Evolutionary conservation across 495 filamentous ascomycete genomes (phyloP).

Genomic region (Evernia prunastri): DNA sequence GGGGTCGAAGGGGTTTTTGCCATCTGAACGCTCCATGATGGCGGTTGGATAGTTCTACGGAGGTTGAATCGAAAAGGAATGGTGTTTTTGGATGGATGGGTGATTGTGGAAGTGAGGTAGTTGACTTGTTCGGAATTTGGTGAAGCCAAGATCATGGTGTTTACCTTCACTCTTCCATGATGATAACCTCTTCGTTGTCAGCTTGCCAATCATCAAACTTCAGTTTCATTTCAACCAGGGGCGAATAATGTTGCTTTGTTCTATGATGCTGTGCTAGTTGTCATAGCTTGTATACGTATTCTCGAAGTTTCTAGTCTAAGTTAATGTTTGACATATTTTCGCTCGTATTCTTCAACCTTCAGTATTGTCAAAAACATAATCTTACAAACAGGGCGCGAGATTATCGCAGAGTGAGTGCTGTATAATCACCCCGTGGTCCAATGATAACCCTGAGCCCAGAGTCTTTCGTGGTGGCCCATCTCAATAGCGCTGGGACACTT

Average conservation of each 20-base stretch:
- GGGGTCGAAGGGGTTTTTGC: not conserved
- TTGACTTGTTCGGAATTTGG: slow-evolving; percentile 4
- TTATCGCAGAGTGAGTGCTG: not conserved
- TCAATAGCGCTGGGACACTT: too few species aligned
- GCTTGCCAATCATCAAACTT: not conserved
- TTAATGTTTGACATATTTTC: not conserved
- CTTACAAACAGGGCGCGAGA: not conserved
- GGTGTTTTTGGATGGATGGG: not conserved
- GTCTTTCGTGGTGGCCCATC: too few species aligned
- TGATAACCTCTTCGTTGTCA: not conserved
- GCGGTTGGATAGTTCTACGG: not conserved
- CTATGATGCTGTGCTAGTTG: not conserved
- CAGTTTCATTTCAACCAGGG: not conserved
- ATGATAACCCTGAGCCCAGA: too few species aligned
- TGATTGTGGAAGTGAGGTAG: not conserved
- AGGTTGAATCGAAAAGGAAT: not conserved
- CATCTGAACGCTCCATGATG: not conserved
- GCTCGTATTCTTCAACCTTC: not conserved
- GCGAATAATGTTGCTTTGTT: too few species aligned
- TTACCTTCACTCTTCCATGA: not conserved
- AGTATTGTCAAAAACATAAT: not conserved
- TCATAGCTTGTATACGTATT: not conserved
- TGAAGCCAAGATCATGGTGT: not conserved
- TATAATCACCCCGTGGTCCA: too few species aligned
- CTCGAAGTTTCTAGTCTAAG: not conserved